phyloP scores from a whole-genome alignment of 1,284 basidiomycete species.

The Gomphus bonarii region DNA sequence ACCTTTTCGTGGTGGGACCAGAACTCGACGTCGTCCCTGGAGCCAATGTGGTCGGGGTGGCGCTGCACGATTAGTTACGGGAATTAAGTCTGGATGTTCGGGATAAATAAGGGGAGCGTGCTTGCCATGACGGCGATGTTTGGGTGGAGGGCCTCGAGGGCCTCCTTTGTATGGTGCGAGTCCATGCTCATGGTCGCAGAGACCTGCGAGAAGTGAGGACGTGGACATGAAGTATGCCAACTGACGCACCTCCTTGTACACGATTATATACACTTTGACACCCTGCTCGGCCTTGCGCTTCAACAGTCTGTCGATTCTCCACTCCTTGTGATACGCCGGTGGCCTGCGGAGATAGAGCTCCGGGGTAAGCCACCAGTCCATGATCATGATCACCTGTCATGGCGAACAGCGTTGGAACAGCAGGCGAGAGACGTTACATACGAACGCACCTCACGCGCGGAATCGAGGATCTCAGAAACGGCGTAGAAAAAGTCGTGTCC shows the following conservation, averaged over 20 bases:
- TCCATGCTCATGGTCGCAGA: conserved; percentile 84
- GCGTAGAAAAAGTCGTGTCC: conserved; percentile 95
- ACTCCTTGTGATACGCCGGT: conserved; percentile 72
- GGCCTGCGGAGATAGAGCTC: conserved; percentile 89
- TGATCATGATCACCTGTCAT: conserved; percentile 18
- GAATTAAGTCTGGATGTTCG: not conserved
- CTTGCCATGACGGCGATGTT: conserved; percentile 72
- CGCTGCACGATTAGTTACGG: conserved; percentile 23
- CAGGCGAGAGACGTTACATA: too few relatives aligned
- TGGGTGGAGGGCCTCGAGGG: conserved; percentile 71
- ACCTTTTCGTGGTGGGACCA: conserved; percentile 81
- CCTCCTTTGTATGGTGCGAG: conserved; percentile 78
- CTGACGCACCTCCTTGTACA: conserved; percentile 70
- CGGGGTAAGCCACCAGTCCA: conserved; percentile 89
- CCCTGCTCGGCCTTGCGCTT: conserved; percentile 84
- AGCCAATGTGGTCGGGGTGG: conserved; percentile 84
- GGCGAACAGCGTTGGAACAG: not conserved
- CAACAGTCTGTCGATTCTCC: conserved; percentile 77
- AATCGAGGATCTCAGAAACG: conserved; percentile 78
- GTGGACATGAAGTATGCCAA: not conserved
- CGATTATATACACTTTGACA: conserved; percentile 80
- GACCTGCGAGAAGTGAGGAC: conserved; percentile 36
- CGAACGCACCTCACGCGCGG: conserved; percentile 25
- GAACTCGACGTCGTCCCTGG: conserved; percentile 65
- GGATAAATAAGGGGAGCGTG: conserved; percentile 5